Percentiles rank a stretch among this genome's conserved stretches.
phyloP scores from a whole-genome alignment of 2,329 filamentous ascomycete genomes.

The Fusarium goolgardi region DNA sequence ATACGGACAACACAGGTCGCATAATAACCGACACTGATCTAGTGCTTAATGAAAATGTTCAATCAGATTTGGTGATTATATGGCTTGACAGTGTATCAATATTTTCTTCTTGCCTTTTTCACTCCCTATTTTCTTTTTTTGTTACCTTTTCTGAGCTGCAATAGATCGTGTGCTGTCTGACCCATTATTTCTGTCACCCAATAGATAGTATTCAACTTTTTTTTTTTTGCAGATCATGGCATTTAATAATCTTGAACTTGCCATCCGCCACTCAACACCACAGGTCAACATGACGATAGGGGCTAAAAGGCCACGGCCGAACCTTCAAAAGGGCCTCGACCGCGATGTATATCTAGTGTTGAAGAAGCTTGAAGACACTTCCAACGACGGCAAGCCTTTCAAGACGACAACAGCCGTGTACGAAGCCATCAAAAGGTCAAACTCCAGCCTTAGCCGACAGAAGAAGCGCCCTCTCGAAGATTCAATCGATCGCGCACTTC shows the following conservation, averaged over 20 bases:
- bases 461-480: constrained; percentile 86
- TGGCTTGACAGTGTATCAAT: neutral
- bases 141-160: too few relatives aligned
- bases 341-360: constrained; percentile 83
- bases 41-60: neutral
- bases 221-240: too few relatives aligned
- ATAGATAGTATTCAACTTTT: too few relatives aligned
- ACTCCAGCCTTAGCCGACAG: constrained; percentile 84
- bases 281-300: constrained; percentile 28
- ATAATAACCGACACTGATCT: neutral
- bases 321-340: constrained; percentile 61
- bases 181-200: constrained; percentile 10
- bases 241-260: too few relatives aligned
- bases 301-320: constrained; percentile 24
- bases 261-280: too few relatives aligned
- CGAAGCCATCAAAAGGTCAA: constrained; percentile 83
- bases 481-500: constrained; percentile 83
- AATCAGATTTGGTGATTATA: neutral
- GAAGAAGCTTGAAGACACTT: constrained; percentile 75
- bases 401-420: constrained; percentile 73
- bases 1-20: neutral
- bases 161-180: neutral
- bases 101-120: neutral
- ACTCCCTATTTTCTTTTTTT: too few relatives aligned
- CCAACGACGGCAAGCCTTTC: constrained; percentile 63